Percentiles rank a stretch among this genome's conserved stretches.
phyloP scores from a whole-genome alignment of 352 stramenopile genomes.

The Phytophthora aleatoria region DNA sequence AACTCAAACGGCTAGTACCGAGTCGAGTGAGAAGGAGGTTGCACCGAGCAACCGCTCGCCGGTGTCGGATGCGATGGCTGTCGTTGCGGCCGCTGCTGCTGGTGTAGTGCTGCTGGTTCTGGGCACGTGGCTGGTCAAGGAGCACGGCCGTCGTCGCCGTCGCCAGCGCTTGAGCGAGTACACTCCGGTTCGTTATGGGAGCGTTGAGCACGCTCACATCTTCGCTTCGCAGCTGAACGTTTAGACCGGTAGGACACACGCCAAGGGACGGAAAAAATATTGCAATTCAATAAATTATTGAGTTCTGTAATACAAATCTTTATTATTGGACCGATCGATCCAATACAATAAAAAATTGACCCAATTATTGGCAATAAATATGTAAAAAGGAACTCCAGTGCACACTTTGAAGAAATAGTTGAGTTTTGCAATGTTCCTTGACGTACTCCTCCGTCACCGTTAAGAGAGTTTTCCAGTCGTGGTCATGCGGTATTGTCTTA shows the following conservation, averaged over 20 bases:
- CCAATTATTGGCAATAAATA: too few species aligned
- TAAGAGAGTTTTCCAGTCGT: too few species aligned
- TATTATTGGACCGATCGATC: too few species aligned
- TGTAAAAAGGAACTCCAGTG: too few species aligned
- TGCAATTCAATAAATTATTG: too few species aligned
- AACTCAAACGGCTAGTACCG: conserved; percentile 7
- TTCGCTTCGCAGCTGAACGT: conserved; percentile 20
- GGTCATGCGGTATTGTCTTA: too few species aligned
- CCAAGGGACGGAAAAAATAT: too few species aligned
- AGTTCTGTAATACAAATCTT: too few species aligned
- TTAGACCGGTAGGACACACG: conserved; percentile 16
- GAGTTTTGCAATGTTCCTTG: too few species aligned
- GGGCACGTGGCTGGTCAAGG: conserved; percentile 35
- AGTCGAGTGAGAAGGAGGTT: conserved; percentile 12
- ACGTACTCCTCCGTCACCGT: too few species aligned
- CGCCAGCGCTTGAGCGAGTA: conserved; percentile 40
- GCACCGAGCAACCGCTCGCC: conserved; percentile 5
- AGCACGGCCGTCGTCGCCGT: conserved; percentile 34
- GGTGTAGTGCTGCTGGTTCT: conserved; percentile 28
- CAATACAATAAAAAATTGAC: too few species aligned
- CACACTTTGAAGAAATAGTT: too few species aligned
- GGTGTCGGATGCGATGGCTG: conserved; percentile 17
- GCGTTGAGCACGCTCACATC: conserved; percentile 42
- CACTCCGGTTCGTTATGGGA: conserved; percentile 50
- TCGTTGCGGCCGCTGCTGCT: conserved; percentile 12